Base-by-base conservation (phyloP, 2,329 filamentous ascomycete genomes). In the Diaporthe ampelina region DNA sequence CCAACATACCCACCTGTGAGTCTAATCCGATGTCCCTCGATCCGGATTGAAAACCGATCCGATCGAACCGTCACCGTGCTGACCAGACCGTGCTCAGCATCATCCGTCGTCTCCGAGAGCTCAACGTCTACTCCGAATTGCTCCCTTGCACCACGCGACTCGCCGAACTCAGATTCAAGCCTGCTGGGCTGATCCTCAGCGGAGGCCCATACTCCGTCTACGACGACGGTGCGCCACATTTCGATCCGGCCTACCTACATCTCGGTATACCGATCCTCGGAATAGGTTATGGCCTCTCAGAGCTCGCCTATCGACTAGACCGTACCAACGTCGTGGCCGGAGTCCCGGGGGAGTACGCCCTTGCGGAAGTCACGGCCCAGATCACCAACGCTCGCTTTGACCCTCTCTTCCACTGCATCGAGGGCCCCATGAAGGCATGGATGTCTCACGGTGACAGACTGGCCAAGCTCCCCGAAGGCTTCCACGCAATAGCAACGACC, bases 391-490 rank as follows among this genome's bases (percentile, higher is more conserved):
- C 86, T 63, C 91, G 95, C 79, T 92, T 94, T 78, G 93, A 98
- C 82, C 88, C 89, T 63, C 91, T 98, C 29, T 98, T 98, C 83
- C 88, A 91, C 37, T 94, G 92, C 21, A 81, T 98, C 15, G 93
- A 91, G 74, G 91, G 94, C 75, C 86, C 90, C 69, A 88, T 94
- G 79, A 88, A 93, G 74, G 89, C 72, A 10, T 76, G 69, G 73
- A 98, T 98, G 95, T 94, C 91, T 78, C 96, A 98, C 82, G 92
- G 92, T 74, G 95, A 98, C 85, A 97, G 97, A 87, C 89, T 98
- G 15, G 89, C 88, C 52, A 86, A 89, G 72, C 87, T 98, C 52
- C 95, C 95, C 11, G 86, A 92, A 48, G 90, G 88, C 54, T 98
- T 97, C 81, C 85, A 90, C 75, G 91, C 88, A 21, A 91, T 98